Percentiles rank a stretch among this genome's conserved stretches.
These are phyloP conservation scores for Dictyostelium brefeldianum DNA, from an alignment of 78 protist genomes.

Conservation along the genomic window DNA sequence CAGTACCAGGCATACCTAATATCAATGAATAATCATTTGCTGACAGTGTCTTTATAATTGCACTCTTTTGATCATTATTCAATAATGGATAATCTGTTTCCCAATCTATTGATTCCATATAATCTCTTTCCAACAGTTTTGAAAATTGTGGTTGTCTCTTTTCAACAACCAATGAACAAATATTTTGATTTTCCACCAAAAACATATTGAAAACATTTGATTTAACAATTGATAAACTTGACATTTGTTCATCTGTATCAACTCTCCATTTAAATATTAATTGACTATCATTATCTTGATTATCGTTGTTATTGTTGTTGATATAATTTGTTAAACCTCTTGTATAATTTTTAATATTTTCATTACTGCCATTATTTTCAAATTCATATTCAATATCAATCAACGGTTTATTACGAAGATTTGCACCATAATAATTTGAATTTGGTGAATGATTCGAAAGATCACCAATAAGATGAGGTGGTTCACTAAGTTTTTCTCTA, in stretches of 20 bases:
- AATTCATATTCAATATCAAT: slow-evolving; percentile 46
- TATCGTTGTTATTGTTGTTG: neutral
- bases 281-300: neutral
- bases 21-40: slow-evolving; percentile 89
- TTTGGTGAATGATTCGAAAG: neutral
- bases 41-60: slow-evolving; percentile 11
- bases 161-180: slow-evolving; percentile 39
- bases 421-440: neutral
- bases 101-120: neutral
- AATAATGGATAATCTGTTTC: slow-evolving; percentile 14
- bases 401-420: slow-evolving; percentile 1
- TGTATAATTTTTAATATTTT: neutral
- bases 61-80: slow-evolving; percentile 26
- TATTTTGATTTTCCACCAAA: neutral
- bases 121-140: no score
- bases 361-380: neutral
- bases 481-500: slow-evolving; percentile 59
- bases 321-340: neutral
- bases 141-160: neutral
- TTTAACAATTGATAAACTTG: slow-evolving; percentile 20
- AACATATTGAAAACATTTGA: slow-evolving; percentile 55
- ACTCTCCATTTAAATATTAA: slow-evolving; percentile 20
- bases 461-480: slow-evolving; percentile 1
- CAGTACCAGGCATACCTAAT: slow-evolving; percentile 95
- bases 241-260: slow-evolving; percentile 35